Evolutionary conservation across 768 basidiomycete species (phyloP).

Genomic region (Kwoniella pini): DNA sequence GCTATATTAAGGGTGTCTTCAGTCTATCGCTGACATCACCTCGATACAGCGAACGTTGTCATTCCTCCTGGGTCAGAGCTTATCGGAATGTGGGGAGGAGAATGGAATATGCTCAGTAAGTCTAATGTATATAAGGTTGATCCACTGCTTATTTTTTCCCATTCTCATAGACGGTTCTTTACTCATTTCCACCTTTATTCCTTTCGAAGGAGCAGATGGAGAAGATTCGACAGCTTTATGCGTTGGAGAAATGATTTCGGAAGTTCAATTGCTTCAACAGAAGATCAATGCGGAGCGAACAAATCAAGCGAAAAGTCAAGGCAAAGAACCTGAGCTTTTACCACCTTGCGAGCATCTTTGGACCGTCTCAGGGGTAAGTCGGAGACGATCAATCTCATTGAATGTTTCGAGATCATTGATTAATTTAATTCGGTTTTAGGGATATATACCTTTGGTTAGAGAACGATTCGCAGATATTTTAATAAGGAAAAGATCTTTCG

Average conservation of each 20-base stretch:
- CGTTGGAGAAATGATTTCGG: constrained; percentile 50
- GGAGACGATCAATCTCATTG: too few relatives aligned
- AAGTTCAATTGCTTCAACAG: constrained; percentile 34
- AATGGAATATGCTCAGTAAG: constrained; percentile 51
- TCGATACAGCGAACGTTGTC: constrained; percentile 40
- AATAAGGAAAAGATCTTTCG: constrained; percentile 44
- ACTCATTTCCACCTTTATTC: constrained; percentile 48
- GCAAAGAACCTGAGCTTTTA: constrained; percentile 21
- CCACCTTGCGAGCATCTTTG: constrained; percentile 48
- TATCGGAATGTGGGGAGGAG: constrained; percentile 50
- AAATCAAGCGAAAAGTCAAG: constrained; percentile 5
- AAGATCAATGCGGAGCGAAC: constrained; percentile 35
- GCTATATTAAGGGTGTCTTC: too few relatives aligned
- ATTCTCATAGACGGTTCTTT: constrained; percentile 49
- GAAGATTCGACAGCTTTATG: constrained; percentile 49
- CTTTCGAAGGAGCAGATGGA: constrained; percentile 51
- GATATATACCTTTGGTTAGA: constrained; percentile 43
- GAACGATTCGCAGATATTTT: constrained; percentile 50
- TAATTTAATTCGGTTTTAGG: constrained; percentile 16
- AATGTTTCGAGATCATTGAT: neutral
- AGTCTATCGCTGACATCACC: too few relatives aligned
- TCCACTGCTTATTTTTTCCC: too few relatives aligned
- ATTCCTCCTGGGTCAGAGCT: constrained; percentile 48
- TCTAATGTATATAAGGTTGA: too few relatives aligned
- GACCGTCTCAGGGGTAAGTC: constrained; percentile 49